Evolutionary conservation across 2,329 filamentous ascomycete genomes (phyloP), one percentile per base, ranked within the genome.

Genomic region (Penicillium hesseltinei): DNA sequence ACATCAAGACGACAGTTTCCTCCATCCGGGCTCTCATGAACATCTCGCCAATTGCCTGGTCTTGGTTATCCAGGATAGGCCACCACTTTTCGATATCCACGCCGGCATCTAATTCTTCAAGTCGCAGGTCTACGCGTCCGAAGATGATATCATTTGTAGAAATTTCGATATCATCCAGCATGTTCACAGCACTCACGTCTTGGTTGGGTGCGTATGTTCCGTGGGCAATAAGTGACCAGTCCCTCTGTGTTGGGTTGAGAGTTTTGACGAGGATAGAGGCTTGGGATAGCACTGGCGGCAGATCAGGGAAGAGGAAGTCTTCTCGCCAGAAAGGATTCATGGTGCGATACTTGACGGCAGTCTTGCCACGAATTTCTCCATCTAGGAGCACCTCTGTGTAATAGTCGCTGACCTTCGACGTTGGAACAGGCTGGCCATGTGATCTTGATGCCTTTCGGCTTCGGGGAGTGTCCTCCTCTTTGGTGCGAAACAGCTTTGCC

Each of bases 41-140:
- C 78, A 96, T 88, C 60, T 92, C 91, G 29, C 92, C 93, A 48
- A 96, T 84, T 1, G 82, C 80, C 65, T 92, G 88, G 59, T 90
- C 86, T 62, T 84, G 86, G 63, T 89, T 87, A 67, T 96, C 91
- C 48, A 88, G 76, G 23, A 96, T 85, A 17, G 88, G 88, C 79
- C 91, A 89, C 93, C 93, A 97, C 68, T 92, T 88, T 73, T 97
- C 93, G 35, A 88, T 82, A 56, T 93, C 89, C 68, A 88, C 88
- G 17, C 87, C 88, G 0, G 85, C 82, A 38, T 93, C 90, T 17
- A 96, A 75, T 61, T 92, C 88, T 57, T 92, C 88, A 8, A 97
- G 78, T 21, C 87, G 84, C 31, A 97, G 84, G 64, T 96, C 91
- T n/a, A 96, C 88, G 60, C 82, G 83, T 38, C 79, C 79, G 57